phyloP scores from a whole-genome alignment of 441 rosid species.

The Theobroma grandiflorum region DNA sequence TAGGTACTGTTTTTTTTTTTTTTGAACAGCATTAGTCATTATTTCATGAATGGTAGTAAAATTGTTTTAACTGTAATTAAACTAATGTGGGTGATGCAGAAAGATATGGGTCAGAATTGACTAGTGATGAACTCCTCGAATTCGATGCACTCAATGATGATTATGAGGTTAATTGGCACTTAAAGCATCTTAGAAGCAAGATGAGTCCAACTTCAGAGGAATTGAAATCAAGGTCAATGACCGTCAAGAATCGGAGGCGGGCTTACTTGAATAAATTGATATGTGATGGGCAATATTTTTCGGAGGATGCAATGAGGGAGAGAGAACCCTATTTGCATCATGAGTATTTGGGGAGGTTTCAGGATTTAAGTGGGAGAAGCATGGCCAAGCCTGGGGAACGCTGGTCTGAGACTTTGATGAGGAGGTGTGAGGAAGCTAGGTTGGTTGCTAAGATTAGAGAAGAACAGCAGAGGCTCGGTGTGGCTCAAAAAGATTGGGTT shows the following conservation, averaged over 20 bases:
- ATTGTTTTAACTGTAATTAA: neutral
- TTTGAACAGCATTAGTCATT: neutral
- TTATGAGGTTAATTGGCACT: slow-evolving; percentile 86
- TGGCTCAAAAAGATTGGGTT: slow-evolving; percentile 82
- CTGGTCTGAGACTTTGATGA: slow-evolving; percentile 93
- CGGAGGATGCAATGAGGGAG: slow-evolving; percentile 97
- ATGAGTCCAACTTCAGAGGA: slow-evolving; percentile 71
- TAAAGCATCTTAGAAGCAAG: slow-evolving; percentile 71
- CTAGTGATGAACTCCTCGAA: slow-evolving; percentile 65
- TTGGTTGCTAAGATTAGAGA: slow-evolving; percentile 81
- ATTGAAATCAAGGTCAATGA: slow-evolving; percentile 62
- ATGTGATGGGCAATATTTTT: slow-evolving; percentile 75
- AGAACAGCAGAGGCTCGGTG: slow-evolving; percentile 90
- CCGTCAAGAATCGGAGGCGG: slow-evolving; percentile 81
- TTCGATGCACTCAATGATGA: slow-evolving; percentile 69
- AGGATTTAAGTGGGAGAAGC: slow-evolving; percentile 75
- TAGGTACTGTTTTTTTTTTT: slow-evolving; percentile 48
- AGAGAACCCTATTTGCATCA: slow-evolving; percentile 95
- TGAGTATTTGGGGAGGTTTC: slow-evolving; percentile 91
- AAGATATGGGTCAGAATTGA: slow-evolving; percentile 74
- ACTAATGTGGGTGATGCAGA: slow-evolving; percentile 46
- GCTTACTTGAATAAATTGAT: slow-evolving; percentile 78
- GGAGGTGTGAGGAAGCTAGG: slow-evolving; percentile 82
- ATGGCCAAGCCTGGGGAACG: slow-evolving; percentile 96
- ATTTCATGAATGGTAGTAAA: neutral